Base-by-base conservation (phyloP, 1,284 basidiomycete genomes). In the Stereum hirsutum region DNA sequence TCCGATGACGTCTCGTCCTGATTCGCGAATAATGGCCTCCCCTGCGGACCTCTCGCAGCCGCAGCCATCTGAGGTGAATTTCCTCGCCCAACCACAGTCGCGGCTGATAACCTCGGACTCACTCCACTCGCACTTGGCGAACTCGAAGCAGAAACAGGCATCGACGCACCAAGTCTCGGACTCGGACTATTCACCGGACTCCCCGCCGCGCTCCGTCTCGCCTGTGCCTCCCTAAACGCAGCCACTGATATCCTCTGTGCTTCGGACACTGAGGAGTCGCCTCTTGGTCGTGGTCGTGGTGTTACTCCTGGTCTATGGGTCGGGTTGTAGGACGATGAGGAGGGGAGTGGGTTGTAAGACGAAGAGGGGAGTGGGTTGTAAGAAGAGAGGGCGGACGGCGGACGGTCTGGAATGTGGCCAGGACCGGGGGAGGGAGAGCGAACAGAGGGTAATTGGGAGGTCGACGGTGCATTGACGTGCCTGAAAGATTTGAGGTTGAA, bases 171-270 rank as follows among this genome's bases (percentile, higher is more conserved):
- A n/a, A 28, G 57, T 52, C 25, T 66, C 63, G 19, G 63, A 56
- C 25, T 65, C 62, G 8, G 55, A 59, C 23, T 60, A 59, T 7
- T 56, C 0, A 62, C 68, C n/a, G 81, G 80, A 0, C 78, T 81
- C 45, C 70, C 75, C 10, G 79, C 68, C 26, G 67, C 59, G 51
- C 77, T 79, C 39, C 78, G 68, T 36, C 81, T 65, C 8, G 81
- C 79, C 44, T 85, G 81, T 28, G 75, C 81, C 64, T 87, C 84
- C 41, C 81, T 72, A 57, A 87, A 87, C 2, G 83, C 84, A 3
- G 83, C 83, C 21, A 87, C 78, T 7, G 80, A 83, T 39, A 87
- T 86, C 41, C 81, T 71, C 50, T 83, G 81, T 4, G n/a, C n/a
- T n/a, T n/a, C n/a, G n/a, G n/a, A n/a, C n/a, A n/a, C n/a, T n/a